Evolutionary conservation across 495 filamentous ascomycete genomes (phyloP).

Genomic region (Aspergillus funiculosus): DNA sequence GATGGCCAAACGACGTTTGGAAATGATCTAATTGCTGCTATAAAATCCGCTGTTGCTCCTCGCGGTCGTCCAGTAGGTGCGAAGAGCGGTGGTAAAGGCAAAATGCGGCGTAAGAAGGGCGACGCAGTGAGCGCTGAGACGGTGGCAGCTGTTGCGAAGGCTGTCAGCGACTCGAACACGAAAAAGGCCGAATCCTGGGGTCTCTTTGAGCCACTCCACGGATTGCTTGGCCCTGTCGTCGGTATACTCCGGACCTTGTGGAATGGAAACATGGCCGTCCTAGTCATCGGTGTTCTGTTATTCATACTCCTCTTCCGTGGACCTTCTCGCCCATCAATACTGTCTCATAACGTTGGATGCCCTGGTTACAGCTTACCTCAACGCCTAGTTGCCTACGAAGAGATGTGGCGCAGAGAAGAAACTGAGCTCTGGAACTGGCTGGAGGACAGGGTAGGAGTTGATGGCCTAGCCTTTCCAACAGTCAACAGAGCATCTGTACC

Average conservation of each 20-base stretch:
- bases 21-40: constrained; percentile 63
- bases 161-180: constrained; percentile 38
- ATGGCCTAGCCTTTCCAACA: constrained; percentile 50
- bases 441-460: constrained; percentile 77
- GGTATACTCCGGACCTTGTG: constrained; percentile 66
- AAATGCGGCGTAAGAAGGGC: constrained; percentile 53
- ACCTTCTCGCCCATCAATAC: constrained; percentile 41
- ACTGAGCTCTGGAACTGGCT: constrained; percentile 94
- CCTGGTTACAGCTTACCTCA: constrained; percentile 46
- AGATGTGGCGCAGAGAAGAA: constrained; percentile 88
- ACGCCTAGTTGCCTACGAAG: constrained; percentile 78
- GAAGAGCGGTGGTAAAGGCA: constrained; percentile 39
- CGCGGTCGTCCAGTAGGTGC: constrained; percentile 44
- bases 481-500: constrained; percentile 25
- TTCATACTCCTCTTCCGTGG: constrained; percentile 53
- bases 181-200: constrained; percentile 61
- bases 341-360: constrained; percentile 36
- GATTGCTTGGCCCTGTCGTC: constrained; percentile 61
- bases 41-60: constrained; percentile 67
- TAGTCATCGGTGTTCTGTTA: constrained; percentile 48
- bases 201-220: constrained; percentile 67
- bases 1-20: constrained; percentile 82
- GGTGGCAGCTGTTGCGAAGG: constrained; percentile 36
- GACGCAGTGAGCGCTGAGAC: constrained; percentile 28
- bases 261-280: constrained; percentile 56